Percentiles rank a stretch among this genome's conserved stretches.
Conservation (phyloP, 1,139 yeast species). For the Debaryomycetaceae sp. region DNA sequence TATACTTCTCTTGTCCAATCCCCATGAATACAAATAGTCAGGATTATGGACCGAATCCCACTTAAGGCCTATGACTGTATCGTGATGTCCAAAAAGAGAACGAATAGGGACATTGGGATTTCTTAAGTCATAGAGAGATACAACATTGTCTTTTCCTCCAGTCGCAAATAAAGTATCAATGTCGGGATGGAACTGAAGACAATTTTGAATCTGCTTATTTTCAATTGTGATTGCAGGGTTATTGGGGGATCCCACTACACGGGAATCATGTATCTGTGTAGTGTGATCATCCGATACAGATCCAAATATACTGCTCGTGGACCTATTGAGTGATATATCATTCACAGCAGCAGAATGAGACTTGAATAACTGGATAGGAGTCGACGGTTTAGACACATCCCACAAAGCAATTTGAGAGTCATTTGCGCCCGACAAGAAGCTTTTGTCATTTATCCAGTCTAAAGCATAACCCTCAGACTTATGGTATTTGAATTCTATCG, state of each 20-base stretch:
- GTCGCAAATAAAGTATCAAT: constrained; percentile 46
- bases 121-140: constrained; percentile 50
- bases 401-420: constrained; percentile 69
- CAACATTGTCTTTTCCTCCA: constrained; percentile 52
- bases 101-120: constrained; percentile 46
- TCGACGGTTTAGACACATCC: constrained; percentile 47
- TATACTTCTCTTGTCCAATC: constrained; percentile 48
- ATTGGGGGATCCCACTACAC: constrained; percentile 30
- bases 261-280: constrained; percentile 64
- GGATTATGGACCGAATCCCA: constrained; percentile 40
- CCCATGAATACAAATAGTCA: constrained; percentile 40
- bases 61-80: constrained; percentile 34
- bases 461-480: constrained; percentile 66
- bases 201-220: constrained; percentile 45
- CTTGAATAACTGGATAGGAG: constrained; percentile 44
- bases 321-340: constrained; percentile 54
- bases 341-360: constrained; percentile 52
- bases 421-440: constrained; percentile 62
- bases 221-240: constrained; percentile 44
- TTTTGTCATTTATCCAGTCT: constrained; percentile 54
- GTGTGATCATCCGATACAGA: constrained; percentile 72
- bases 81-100: constrained; percentile 49
- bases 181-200: constrained; percentile 48
- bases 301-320: constrained; percentile 51
- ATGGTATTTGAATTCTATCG: constrained; percentile 54